phyloP scores from a whole-genome alignment of 1,284 basidiomycete species.

The Fomitopsis betulina region DNA sequence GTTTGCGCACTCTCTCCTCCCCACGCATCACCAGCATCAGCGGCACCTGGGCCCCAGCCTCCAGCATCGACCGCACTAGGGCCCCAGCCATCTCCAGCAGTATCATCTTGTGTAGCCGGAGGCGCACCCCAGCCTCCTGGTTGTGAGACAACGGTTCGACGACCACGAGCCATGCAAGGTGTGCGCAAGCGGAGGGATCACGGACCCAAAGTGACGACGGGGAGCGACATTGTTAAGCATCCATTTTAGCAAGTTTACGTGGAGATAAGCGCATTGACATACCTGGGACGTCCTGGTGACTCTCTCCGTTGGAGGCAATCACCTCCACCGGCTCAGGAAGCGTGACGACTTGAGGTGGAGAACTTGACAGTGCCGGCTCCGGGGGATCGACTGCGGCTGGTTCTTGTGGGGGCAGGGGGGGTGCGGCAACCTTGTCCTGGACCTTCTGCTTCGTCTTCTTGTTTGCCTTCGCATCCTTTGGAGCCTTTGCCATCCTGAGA shows the following conservation, averaged over 20 bases:
- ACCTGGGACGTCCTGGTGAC: slow-evolving; percentile 7
- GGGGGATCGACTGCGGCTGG: slow-evolving; percentile 1
- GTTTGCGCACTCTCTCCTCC: neutral
- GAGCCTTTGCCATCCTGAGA: neutral
- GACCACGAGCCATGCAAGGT: slow-evolving; percentile 8
- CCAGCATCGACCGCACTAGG: neutral
- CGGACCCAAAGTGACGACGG: neutral
- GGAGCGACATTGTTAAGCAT: neutral
- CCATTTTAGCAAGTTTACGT: neutral
- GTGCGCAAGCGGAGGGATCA: neutral
- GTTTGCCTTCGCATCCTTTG: neutral
- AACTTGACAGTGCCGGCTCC: neutral
- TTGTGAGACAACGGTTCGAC: slow-evolving; percentile 15
- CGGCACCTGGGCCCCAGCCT: slow-evolving; percentile 4
- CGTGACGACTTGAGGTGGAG: neutral
- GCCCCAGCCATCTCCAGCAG: slow-evolving; percentile 2
- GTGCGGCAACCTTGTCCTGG: neutral
- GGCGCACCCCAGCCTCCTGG: slow-evolving; percentile 13
- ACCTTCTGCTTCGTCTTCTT: neutral
- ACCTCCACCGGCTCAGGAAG: neutral
- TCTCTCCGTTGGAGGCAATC: neutral
- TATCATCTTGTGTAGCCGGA: slow-evolving; percentile 7
- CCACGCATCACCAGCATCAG: slow-evolving; percentile 3
- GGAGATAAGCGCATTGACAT: slow-evolving; percentile 6
- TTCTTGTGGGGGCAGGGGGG: neutral